phyloP scores from a whole-genome alignment of 2,329 filamentous ascomycete genomes.

The Ilyonectria robusta region DNA sequence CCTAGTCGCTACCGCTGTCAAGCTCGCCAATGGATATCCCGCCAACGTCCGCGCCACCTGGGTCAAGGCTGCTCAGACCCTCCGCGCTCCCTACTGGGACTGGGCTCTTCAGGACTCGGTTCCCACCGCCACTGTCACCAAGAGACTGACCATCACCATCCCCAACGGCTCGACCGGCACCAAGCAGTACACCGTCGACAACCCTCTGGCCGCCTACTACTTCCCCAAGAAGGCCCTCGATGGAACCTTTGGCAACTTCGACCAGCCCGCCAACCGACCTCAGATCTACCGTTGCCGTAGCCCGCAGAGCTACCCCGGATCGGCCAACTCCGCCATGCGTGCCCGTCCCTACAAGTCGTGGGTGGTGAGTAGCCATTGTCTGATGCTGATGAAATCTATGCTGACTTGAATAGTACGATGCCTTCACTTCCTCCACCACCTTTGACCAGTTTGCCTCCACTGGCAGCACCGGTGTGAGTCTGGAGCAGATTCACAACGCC shows the following conservation, averaged over 20 bases:
- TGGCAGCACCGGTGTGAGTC: constrained; percentile 53
- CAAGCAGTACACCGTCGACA: constrained; percentile 56
- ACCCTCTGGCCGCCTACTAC: constrained; percentile 67
- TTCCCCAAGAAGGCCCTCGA: constrained; percentile 61
- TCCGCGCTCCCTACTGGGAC: constrained; percentile 70
- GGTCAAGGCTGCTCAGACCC: constrained; percentile 58
- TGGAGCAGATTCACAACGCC: constrained; percentile 61
- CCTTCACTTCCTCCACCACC: constrained; percentile 55
- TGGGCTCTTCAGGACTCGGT: constrained; percentile 61
- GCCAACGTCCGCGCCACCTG: constrained; percentile 54
- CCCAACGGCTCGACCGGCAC: constrained; percentile 52
- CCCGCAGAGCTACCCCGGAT: constrained; percentile 55
- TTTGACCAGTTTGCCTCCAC: constrained; percentile 55
- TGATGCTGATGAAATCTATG: no score
- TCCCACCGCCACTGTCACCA: constrained; percentile 56
- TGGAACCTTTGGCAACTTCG: constrained; percentile 55
- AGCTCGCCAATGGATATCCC: constrained; percentile 52
- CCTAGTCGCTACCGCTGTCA: constrained; percentile 13
- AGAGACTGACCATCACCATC: constrained; percentile 56
- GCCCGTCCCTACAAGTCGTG: constrained; percentile 55
- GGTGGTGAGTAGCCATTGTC: constrained; percentile 53
- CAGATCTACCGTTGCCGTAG: constrained; percentile 59
- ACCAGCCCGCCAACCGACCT: constrained; percentile 41
- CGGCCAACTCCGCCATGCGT: constrained; percentile 55
- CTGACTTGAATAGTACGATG: constrained; percentile 53